Evolutionary conservation across 2,329 filamentous ascomycete species (phyloP).

Genomic region (Alternaria longipes): DNA sequence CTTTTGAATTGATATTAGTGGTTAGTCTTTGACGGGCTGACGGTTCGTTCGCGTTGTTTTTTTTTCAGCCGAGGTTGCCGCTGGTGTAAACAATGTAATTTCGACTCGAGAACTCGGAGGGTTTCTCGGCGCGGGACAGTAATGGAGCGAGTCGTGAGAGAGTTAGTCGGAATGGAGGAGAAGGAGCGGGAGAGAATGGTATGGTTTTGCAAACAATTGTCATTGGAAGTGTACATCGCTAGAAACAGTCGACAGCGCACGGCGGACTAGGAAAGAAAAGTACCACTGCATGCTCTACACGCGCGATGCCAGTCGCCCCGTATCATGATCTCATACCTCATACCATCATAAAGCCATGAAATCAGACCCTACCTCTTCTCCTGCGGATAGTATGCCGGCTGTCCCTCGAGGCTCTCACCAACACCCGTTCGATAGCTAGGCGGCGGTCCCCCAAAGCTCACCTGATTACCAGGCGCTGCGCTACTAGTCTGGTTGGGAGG

Average conservation of each 20-base stretch:
- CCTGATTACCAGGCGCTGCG: slow-evolving; percentile 38
- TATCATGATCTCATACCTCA: slow-evolving; percentile 36
- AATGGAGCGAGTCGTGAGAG: not conserved
- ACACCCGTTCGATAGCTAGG: slow-evolving; percentile 47
- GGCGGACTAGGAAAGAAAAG: not conserved
- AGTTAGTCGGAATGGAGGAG: not conserved
- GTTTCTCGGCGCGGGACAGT: not conserved
- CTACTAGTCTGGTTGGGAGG: slow-evolving; percentile 33
- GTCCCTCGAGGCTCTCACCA: slow-evolving; percentile 49
- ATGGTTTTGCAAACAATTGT: not conserved
- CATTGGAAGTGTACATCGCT: not conserved
- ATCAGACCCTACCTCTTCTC: slow-evolving; percentile 41
- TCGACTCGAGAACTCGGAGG: not conserved
- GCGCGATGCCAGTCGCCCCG: not conserved
- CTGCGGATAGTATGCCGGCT: slow-evolving; percentile 45
- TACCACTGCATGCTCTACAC: not conserved
- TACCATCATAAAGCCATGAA: slow-evolving; percentile 25
- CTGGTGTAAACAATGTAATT: too few species aligned
- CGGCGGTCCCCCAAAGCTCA: slow-evolving; percentile 49
- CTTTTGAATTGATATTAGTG: too few species aligned
- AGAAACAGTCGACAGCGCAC: not conserved
- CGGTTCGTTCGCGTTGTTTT: too few species aligned
- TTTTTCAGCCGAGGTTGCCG: too few species aligned
- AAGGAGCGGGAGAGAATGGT: not conserved
- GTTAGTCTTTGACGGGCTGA: too few species aligned